Percentiles rank a stretch among this genome's conserved stretches.
Conservation (phyloP, 108 stramenopile species). For the Nitzschia putrida region DNA sequence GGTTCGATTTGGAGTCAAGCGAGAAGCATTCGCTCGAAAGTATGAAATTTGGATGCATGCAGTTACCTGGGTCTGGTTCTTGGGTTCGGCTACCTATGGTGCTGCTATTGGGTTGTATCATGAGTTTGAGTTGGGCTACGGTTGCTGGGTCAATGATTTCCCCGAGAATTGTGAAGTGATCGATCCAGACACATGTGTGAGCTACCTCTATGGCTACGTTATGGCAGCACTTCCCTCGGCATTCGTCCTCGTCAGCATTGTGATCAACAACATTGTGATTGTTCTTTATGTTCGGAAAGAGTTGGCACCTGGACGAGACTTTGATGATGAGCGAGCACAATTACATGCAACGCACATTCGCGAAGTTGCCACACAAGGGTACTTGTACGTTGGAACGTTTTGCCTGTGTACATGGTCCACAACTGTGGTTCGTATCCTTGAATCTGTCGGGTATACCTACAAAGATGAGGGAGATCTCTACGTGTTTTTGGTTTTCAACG, state of each 20-base stretch:
- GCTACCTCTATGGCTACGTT: not conserved
- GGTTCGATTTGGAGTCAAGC: constrained; percentile 22
- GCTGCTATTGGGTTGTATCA: constrained; percentile 12
- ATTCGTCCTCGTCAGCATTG: not conserved
- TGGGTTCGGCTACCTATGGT: constrained; percentile 13
- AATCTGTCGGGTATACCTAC: not conserved
- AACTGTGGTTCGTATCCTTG: constrained; percentile 8
- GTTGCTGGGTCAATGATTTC: constrained; percentile 18
- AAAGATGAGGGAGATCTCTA: constrained; percentile 2
- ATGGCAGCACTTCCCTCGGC: constrained; percentile 2
- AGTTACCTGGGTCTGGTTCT: not conserved
- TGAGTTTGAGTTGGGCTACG: constrained; percentile 8
- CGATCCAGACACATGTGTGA: not conserved
- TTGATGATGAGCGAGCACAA: not conserved
- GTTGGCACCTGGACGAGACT: not conserved
- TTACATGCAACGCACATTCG: not conserved
- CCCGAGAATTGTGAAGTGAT: constrained; percentile 10
- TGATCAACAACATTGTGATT: constrained; percentile 19
- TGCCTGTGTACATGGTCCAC: constrained; percentile 8
- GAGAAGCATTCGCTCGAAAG: not conserved
- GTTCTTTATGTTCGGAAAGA: constrained; percentile 3
- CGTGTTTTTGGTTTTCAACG: constrained; percentile 44
- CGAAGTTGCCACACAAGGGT: constrained; percentile 25
- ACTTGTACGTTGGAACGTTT: constrained; percentile 17
- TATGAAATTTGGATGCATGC: constrained; percentile 23